Conservation (phyloP, 106 monocot species). For the Alisma plantagoaquatica region DNA sequence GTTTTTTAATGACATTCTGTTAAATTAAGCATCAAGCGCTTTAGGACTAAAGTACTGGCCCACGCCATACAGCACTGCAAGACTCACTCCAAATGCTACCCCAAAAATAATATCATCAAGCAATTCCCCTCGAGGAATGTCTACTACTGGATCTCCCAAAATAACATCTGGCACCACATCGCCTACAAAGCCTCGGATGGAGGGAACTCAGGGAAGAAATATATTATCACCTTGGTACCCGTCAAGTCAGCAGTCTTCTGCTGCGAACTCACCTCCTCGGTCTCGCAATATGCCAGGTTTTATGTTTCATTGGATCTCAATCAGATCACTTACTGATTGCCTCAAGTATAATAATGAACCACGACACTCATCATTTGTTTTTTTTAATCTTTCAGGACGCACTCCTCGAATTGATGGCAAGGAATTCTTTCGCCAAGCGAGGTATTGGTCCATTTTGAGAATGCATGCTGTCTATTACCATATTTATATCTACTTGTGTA, state of each 20-base stretch:
- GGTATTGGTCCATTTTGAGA: constrained; percentile 24
- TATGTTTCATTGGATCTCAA: background rate
- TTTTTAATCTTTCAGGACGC: constrained; percentile 34
- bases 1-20: background rate
- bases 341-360: background rate
- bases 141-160: constrained; percentile 37
- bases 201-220: background rate
- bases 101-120: constrained; percentile 35
- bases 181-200: constrained; percentile 9
- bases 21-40: constrained; percentile 7
- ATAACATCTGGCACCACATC: constrained; percentile 9
- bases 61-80: constrained; percentile 41
- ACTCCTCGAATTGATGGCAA: constrained; percentile 81
- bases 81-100: constrained; percentile 33
- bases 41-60: constrained; percentile 29
- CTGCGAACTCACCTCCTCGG: constrained; percentile 18
- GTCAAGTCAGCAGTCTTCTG: constrained; percentile 21
- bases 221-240: constrained; percentile 15
- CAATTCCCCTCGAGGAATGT: constrained; percentile 40
- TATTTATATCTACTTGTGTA: no score
- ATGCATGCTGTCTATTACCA: no score
- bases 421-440: constrained; percentile 94
- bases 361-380: background rate
- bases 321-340: background rate
- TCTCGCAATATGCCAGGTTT: constrained; percentile 9